phyloP scores from a whole-genome alignment of 2,329 filamentous ascomycete genomes.

The Trichoderma gracile region DNA sequence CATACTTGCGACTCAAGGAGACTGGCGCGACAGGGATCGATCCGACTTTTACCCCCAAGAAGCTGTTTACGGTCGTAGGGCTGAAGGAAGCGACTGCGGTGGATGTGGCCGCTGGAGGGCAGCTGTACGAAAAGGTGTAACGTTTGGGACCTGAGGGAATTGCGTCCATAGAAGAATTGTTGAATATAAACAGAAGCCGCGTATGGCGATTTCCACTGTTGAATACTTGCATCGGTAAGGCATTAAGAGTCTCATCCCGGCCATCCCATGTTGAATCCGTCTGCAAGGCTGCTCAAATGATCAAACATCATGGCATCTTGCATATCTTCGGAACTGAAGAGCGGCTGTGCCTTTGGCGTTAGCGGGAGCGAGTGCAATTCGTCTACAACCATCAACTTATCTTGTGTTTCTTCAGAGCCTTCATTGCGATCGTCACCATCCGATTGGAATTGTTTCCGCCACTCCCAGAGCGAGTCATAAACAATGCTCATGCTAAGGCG shows the following conservation, averaged over 20 bases:
- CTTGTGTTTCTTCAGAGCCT: slow-evolving; percentile 2
- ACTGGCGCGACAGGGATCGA: slow-evolving; percentile 42
- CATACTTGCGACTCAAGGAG: slow-evolving; percentile 44
- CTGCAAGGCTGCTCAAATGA: slow-evolving; percentile 11
- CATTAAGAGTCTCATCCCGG: background rate
- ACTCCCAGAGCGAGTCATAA: slow-evolving; percentile 16
- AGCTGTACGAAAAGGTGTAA: slow-evolving; percentile 16
- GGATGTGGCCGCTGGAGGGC: slow-evolving; percentile 39
- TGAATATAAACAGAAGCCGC: too few relatives aligned
- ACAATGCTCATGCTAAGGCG: slow-evolving; percentile 21
- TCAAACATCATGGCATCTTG: slow-evolving; percentile 22
- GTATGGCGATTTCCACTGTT: too few relatives aligned
- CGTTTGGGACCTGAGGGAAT: too few relatives aligned
- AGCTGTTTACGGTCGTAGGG: slow-evolving; percentile 55
- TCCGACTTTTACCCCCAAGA: slow-evolving; percentile 47
- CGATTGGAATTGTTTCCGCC: slow-evolving; percentile 16
- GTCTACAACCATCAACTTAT: background rate
- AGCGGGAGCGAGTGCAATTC: background rate
- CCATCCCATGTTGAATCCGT: slow-evolving; percentile 16
- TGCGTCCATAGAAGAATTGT: too few relatives aligned
- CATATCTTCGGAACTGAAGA: slow-evolving; percentile 13
- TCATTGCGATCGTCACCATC: background rate
- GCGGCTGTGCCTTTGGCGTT: background rate
- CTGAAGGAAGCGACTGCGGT: slow-evolving; percentile 52
- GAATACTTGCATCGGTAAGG: too few relatives aligned